Base-by-base conservation (phyloP, 2,329 filamentous ascomycete species). In the Dactylonectria macrodidyma region DNA sequence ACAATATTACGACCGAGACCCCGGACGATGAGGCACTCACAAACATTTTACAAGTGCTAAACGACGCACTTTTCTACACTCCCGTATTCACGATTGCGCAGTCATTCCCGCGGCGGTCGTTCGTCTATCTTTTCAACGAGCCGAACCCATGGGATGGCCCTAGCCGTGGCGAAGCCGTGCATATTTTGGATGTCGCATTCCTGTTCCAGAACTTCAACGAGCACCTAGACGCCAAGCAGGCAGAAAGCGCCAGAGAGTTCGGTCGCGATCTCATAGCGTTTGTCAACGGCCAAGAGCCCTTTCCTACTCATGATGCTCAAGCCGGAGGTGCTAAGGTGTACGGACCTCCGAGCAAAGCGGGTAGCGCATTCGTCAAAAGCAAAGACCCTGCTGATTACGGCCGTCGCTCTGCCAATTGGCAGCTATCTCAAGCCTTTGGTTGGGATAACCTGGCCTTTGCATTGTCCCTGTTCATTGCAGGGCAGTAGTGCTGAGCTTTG, bases 161-260 rank as follows among this genome's bases (percentile, higher is more conserved):
- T 16, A 33, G 44, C 19, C 6, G 33, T 4, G 56, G 56, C 14
- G 14, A 50, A 24, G 16, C 24, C 5, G 14, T 10, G 2, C 56
- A 59, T 24, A 48, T 59, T 8, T 26, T 50, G 10, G 56, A 59
- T 19, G 11, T 59, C n/a, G 38, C 41, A n/a, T 59, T 59, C 26
- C 19, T 59, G 14, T 48, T 59, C 38, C 56, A 59, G 36, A 59
- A 59, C 44, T 59, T 30, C 16, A 50, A 59, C 16, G 44, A 59
- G 8, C 16, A 59, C 24, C 36, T 59, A 14, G 14, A 44, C 14
- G 9, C 36, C 9, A 16, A 24, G 22, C 56, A 59, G 22, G n/a
- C 12, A 12, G 41, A 24, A 24, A 46, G n/a, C 10, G 56, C 56
- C 11, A 46, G 9, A 4, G 22, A 5, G 24, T 59, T 59, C 26